Percentiles rank a stretch among this genome's conserved stretches.
phyloP scores from a whole-genome alignment of 768 basidiomycete species.

The Lentinus brumalis region DNA sequence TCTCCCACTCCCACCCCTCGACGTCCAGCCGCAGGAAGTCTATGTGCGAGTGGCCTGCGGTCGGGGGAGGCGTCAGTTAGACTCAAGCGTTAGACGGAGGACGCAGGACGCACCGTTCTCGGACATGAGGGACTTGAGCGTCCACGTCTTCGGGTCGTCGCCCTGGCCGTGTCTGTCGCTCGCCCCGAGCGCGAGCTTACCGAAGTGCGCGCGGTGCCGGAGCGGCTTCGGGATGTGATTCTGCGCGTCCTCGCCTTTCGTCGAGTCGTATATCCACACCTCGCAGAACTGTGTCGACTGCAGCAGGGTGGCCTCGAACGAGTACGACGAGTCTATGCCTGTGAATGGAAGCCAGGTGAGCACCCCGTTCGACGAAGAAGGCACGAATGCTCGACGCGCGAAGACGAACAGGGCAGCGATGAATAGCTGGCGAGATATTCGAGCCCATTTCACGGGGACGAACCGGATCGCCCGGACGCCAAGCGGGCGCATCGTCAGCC shows the following conservation, averaged over 20 bases:
- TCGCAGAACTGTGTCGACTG: conserved; percentile 43
- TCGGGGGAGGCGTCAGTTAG: no score
- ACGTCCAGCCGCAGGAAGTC: conserved; percentile 77
- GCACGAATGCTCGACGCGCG: no score
- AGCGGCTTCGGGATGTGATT: conserved; percentile 16
- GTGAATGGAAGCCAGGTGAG: not conserved
- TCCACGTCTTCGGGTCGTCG: conserved; percentile 58
- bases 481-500: no score
- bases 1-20: conserved; percentile 68
- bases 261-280: conserved; percentile 47
- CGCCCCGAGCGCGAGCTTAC: conserved; percentile 30
- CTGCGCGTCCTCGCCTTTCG: conserved; percentile 29
- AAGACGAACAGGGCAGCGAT: no score
- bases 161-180: conserved; percentile 47
- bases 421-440: no score
- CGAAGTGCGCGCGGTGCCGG: conserved; percentile 27
- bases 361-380: no score
- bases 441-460: no score
- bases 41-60: conserved; percentile 60
- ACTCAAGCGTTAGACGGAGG: no score
- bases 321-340: conserved; percentile 53
- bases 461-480: no score
- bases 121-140: conserved; percentile 62
- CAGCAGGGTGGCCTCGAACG: conserved; percentile 53
- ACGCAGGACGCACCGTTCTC: conserved; percentile 49